These are phyloP conservation scores for Letharia lupina DNA, from an alignment of 495 filamentous ascomycete species.

Conservation along the genomic window DNA sequence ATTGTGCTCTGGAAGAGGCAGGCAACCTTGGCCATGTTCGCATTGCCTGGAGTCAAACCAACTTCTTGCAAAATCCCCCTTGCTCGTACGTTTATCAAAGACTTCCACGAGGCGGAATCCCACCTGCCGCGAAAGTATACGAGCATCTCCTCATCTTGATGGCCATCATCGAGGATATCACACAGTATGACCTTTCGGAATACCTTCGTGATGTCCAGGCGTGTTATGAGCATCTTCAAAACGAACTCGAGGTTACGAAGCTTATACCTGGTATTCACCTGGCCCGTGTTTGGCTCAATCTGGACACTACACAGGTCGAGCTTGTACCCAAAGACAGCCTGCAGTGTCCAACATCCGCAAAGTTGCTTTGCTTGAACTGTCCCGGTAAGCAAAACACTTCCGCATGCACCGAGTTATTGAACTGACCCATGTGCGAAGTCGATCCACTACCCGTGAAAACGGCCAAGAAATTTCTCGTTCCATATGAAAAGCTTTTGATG, in stretches of 20 bases:
- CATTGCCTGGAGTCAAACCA: conserved; percentile 26
- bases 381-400: conserved; percentile 13
- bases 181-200: conserved; percentile 17
- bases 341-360: conserved; percentile 17
- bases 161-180: conserved; percentile 8
- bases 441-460: conserved; percentile 23
- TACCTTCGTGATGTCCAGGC: conserved; percentile 27
- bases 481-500: conserved; percentile 26
- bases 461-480: conserved; percentile 24
- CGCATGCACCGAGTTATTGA: too few species aligned
- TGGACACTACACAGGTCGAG: conserved; percentile 18
- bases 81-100: conserved; percentile 16
- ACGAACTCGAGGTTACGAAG: conserved; percentile 5
- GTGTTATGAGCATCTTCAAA: conserved; percentile 26
- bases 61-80: conserved; percentile 21
- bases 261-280: conserved; percentile 6
- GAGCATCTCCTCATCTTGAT: conserved; percentile 24
- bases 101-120: conserved; percentile 15
- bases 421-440: not conserved
- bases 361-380: conserved; percentile 23
- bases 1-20: conserved; percentile 20
- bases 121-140: conserved; percentile 22
- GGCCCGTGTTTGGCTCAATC: conserved; percentile 26
- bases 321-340: conserved; percentile 10
- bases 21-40: conserved; percentile 12